Evolutionary conservation across 129 eudicot genomes (phyloP).

Genomic region (Pseudognaphalium luteoalbum): DNA sequence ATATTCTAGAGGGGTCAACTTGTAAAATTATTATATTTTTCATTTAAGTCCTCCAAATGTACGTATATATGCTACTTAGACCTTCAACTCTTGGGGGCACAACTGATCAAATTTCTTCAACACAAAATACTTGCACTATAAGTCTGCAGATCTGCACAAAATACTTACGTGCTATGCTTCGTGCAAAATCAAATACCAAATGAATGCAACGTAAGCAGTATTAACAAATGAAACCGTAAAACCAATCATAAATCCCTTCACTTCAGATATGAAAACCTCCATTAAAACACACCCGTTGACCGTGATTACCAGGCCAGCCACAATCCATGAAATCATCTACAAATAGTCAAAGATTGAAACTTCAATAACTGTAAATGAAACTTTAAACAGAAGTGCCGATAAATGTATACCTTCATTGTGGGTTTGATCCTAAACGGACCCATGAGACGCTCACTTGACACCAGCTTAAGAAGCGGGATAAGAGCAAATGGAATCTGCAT

Average conservation of each 20-base stretch:
- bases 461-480: constrained; percentile 68
- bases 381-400: neutral
- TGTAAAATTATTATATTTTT: too few species aligned
- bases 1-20: too few species aligned
- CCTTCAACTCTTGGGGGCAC: too few species aligned
- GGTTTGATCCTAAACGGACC: constrained; percentile 58
- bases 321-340: constrained; percentile 62
- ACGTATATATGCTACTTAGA: too few species aligned
- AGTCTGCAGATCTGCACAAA: neutral
- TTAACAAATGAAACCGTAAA: constrained; percentile 48
- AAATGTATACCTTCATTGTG: constrained; percentile 46
- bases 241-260: constrained; percentile 52
- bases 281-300: constrained; percentile 66
- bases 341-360: neutral
- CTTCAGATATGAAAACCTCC: constrained; percentile 61
- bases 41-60: too few species aligned
- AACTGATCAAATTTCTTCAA: neutral
- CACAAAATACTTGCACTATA: neutral
- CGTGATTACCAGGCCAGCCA: constrained; percentile 67
- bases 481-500: constrained; percentile 80
- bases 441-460: constrained; percentile 63
- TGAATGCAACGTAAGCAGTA: constrained; percentile 49
- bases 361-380: neutral
- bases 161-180: neutral
- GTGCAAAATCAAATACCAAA: constrained; percentile 47